Evolutionary conservation across 768 basidiomycete species (phyloP).

Genomic region (Coprinopsis sp.): DNA sequence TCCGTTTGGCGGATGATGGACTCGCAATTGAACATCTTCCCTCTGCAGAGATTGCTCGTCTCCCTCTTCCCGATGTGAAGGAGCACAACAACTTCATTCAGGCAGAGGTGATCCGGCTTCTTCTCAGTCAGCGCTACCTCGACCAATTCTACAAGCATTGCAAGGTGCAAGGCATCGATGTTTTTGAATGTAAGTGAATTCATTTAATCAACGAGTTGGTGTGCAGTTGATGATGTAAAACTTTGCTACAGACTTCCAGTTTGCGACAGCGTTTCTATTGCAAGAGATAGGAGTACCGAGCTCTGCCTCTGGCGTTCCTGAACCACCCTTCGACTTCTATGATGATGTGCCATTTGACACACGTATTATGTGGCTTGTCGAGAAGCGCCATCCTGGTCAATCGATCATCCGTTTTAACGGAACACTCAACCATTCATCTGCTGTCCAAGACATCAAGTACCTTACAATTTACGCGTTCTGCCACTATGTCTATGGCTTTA

Average conservation of each 20-base stretch:
- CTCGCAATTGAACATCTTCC: background rate
- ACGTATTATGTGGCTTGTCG: background rate
- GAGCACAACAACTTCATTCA: conserved; percentile 6
- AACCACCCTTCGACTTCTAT: background rate
- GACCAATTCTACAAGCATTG: background rate
- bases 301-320: background rate
- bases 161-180: background rate
- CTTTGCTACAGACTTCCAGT: background rate
- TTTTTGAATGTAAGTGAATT: background rate
- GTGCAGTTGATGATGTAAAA: background rate
- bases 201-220: background rate
- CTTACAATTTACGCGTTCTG: conserved; percentile 1
- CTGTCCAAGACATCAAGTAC: background rate
- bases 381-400: background rate
- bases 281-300: background rate
- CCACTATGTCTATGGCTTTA: conserved; percentile 1
- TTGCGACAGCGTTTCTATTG: background rate
- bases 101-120: background rate
- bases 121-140: background rate
- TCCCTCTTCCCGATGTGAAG: too few species aligned
- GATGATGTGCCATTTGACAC: background rate
- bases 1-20: background rate
- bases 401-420: background rate
- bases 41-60: background rate
- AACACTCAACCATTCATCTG: background rate